Base-by-base conservation (phyloP, 2,329 filamentous ascomycete genomes). In the Hortaea sp. region DNA sequence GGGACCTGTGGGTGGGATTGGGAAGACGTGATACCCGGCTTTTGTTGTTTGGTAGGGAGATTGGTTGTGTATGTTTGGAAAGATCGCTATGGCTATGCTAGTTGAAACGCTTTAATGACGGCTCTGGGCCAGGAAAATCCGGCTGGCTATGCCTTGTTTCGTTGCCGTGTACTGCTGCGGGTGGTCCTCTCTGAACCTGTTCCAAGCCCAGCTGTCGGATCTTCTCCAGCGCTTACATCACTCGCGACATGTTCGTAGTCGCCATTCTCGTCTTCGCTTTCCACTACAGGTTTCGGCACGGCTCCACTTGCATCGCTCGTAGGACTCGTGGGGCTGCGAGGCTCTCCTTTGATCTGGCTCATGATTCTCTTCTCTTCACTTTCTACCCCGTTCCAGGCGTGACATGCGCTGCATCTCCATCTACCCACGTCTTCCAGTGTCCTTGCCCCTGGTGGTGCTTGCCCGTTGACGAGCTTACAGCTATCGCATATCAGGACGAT, bases 401-500 rank as follows among this genome's bases (percentile, higher is more conserved):
- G 82, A 60, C 92, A 98, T n/a, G 79, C 79, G 63, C 86, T 84
- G 65, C 92, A 98, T 49, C 82, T 81, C 92, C 92, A 98, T 50
- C 75, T 74, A 1, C 90, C 92, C 1, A 98, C 60, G 43, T 95
- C 89, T 35, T 85, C 79, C 1, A 90, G 68, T 0, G 74, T 78
- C 55, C 80, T 84, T 0, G 85, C 82, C 1, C 92, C 92, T 0
- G 92, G 90, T 1, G 92, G 89, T 3, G 92, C 92, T 63, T 95
- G 92, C 0, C 94, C 92, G 62, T 98, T 98, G 41, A 98, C 89
- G 1, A 95, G 76, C 29, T 87, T 77, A 64, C 92, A 98, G 35
- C 77, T 73, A 30, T 72, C 66, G 67, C 92, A 98, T 46, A 98
- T 87, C 53, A 98, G 72, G 6, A 82, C 90, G 48, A 95, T 79